Evolutionary conservation across 2,329 filamentous ascomycete genomes (phyloP), one percentile per base, ranked within the genome.

Genomic region (Sclerotinia trifoliorum): DNA sequence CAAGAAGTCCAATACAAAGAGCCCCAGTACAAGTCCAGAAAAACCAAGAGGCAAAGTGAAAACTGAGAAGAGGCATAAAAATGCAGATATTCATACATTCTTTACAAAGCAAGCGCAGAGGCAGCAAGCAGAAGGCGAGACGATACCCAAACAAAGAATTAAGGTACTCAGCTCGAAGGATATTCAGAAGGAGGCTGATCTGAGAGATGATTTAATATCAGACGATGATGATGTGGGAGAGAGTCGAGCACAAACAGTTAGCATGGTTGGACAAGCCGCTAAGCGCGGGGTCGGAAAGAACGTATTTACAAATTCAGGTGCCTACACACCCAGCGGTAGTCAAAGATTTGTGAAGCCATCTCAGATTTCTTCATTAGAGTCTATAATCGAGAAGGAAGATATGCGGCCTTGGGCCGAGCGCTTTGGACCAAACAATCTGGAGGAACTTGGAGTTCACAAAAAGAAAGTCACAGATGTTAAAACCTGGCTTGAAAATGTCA

Each of bases 371-470:
- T 35, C 65, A 6, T 8, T 21, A 17, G 51, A 73, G 17, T 74
- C 74, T 21, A 64, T 75, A 15, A 71, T 73, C 10, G 71, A 72
- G 8, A 80, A 72, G 8, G 80, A 86, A 48, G 89, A 93, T 72
- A 79, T 83, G 61, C 85, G 90, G 65, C 93, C 94, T 3, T 98
- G 94, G 94, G 91, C 91, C 21, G 94, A 97, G 73, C 87, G 89
- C 73, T 98, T 93, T 78, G 89, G 86, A 2, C 94, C 94, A 0
- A 75, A 78, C 3, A 90, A 86, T 73, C 78, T 97, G 17, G 88
- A 93, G 21, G 94, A 98, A 80, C 82, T 99, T 57, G 94, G 91
- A 0, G 94, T 99, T 24, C 94, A 99, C 79, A 97, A 96, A 81
- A 95, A 87, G 74, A 99, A 99, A 78, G 91, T 98, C 7, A 81